A percentile compares a stretch with the other conserved stretches of the same genome.
These are phyloP conservation scores for Oldenlandia corymbosa DNA, from an alignment of 257 asterid genomes.

Conservation along the genomic window DNA sequence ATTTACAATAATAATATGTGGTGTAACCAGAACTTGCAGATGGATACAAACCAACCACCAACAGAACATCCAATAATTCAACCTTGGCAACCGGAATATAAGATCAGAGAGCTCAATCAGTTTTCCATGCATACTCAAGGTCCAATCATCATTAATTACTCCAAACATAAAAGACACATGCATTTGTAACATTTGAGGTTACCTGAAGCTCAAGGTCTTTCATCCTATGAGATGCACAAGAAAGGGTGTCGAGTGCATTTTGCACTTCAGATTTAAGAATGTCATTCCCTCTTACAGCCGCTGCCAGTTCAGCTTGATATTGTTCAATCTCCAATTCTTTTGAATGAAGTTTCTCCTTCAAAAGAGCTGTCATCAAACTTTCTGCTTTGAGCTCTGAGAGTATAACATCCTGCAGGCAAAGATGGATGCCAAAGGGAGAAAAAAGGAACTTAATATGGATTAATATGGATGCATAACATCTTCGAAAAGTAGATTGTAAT, in stretches of 20 bases:
- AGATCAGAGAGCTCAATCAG: not conserved
- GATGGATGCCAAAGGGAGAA: constrained; percentile 8
- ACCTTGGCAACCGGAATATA: not conserved
- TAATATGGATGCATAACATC: not conserved
- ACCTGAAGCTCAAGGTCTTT: constrained; percentile 92
- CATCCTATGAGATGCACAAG: constrained; percentile 72
- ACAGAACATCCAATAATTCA: not conserved
- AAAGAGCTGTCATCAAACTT: constrained; percentile 64
- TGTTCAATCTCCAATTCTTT: constrained; percentile 78
- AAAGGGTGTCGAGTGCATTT: constrained; percentile 65
- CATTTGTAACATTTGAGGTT: constrained; percentile 8
- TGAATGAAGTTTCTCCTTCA: constrained; percentile 83
- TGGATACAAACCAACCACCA: not conserved
- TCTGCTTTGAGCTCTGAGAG: constrained; percentile 78
- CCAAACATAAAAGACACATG: not conserved
- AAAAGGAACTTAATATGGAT: not conserved
- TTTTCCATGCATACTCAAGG: not conserved
- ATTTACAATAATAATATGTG: no score
- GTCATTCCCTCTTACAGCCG: constrained; percentile 73
- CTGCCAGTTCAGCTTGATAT: constrained; percentile 90
- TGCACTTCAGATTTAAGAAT: constrained; percentile 80
- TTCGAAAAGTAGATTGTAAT: not conserved
- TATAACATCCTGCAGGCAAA: constrained; percentile 43
- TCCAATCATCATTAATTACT: not conserved
- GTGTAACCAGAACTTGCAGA: not conserved